A percentile compares a stretch with the other conserved stretches of the same genome.
Conservation (phyloP, 2,329 filamentous ascomycete genomes). For the Venturia nashicola region DNA sequence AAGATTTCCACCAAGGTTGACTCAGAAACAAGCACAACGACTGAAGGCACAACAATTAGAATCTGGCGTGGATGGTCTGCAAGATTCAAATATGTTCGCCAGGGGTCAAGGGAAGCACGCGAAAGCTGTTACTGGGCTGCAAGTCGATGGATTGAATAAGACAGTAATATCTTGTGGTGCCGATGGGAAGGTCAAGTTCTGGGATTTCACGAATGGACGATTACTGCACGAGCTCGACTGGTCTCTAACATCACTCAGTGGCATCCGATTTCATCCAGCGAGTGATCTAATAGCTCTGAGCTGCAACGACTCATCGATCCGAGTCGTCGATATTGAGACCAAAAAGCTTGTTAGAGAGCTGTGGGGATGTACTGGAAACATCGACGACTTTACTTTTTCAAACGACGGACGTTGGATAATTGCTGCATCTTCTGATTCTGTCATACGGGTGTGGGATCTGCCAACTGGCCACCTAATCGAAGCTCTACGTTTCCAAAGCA, state of each 20-base stretch:
- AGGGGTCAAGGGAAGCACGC: slow-evolving; percentile 60
- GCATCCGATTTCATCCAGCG: slow-evolving; percentile 66
- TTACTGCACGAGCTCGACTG: slow-evolving; percentile 74
- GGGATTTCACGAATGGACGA: slow-evolving; percentile 80
- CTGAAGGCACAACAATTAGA: slow-evolving; percentile 52
- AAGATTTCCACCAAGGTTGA: slow-evolving; percentile 70
- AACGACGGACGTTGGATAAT: slow-evolving; percentile 90
- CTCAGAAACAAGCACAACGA: slow-evolving; percentile 65
- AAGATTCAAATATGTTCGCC: slow-evolving; percentile 26
- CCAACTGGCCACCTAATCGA: slow-evolving; percentile 94
- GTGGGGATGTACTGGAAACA: slow-evolving; percentile 48
- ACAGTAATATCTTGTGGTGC: slow-evolving; percentile 73
- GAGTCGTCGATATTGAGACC: slow-evolving; percentile 82
- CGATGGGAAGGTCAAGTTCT: slow-evolving; percentile 94
- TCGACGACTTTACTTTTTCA: slow-evolving; percentile 47
- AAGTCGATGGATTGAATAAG: slow-evolving; percentile 82
- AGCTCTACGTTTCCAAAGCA: slow-evolving; percentile 65
- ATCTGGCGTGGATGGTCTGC: slow-evolving; percentile 33
- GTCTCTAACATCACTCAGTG: slow-evolving; percentile 61
- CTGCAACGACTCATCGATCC: slow-evolving; percentile 79
- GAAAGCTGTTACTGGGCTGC: slow-evolving; percentile 70
- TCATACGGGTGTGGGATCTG: slow-evolving; percentile 85
- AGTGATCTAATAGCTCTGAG: slow-evolving; percentile 81
- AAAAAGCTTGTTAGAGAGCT: slow-evolving; percentile 86
- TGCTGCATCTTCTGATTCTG: slow-evolving; percentile 67